Conservation (phyloP, 1,284 basidiomycete genomes). For the Ganoderma sp. region DNA sequence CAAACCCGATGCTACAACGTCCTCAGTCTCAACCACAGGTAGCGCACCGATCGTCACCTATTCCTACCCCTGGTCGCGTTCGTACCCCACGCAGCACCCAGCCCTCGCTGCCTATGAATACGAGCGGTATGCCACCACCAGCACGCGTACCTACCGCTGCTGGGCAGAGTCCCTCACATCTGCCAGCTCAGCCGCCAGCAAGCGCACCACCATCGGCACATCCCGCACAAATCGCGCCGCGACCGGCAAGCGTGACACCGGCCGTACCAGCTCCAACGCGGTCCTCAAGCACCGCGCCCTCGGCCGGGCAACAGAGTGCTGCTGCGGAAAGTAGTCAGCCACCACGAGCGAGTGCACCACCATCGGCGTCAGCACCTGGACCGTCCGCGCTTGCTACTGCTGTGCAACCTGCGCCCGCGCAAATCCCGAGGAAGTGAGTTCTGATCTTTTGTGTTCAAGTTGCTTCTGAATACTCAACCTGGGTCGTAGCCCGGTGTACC, state of each 20-base stretch:
- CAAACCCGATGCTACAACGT: constrained; percentile 39
- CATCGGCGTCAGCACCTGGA: constrained; percentile 26
- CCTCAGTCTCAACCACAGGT: constrained; percentile 39
- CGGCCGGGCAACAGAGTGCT: constrained; percentile 17
- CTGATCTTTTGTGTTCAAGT: neutral
- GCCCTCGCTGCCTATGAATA: constrained; percentile 33
- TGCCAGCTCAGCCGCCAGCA: constrained; percentile 34
- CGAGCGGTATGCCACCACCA: constrained; percentile 27
- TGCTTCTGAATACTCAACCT: neutral
- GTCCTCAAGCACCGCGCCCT: constrained; percentile 15
- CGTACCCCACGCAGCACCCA: constrained; percentile 37
- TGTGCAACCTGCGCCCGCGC: constrained; percentile 2
- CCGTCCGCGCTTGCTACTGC: neutral
- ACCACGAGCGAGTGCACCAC: constrained; percentile 25
- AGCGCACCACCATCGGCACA: constrained; percentile 30
- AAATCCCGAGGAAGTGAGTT: constrained; percentile 19
- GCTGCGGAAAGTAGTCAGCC: constrained; percentile 12
- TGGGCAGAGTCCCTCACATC: constrained; percentile 36
- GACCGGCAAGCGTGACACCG: constrained; percentile 34
- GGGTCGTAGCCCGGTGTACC: constrained; percentile 10
- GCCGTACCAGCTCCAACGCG: constrained; percentile 18
- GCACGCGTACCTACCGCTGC: constrained; percentile 25
- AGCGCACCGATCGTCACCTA: constrained; percentile 33
- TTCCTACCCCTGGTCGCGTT: constrained; percentile 24
- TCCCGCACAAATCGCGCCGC: constrained; percentile 31